These are phyloP conservation scores for Leersia perrieri DNA, from an alignment of 176 grass and related monocot genomes.

Conservation along the genomic window DNA sequence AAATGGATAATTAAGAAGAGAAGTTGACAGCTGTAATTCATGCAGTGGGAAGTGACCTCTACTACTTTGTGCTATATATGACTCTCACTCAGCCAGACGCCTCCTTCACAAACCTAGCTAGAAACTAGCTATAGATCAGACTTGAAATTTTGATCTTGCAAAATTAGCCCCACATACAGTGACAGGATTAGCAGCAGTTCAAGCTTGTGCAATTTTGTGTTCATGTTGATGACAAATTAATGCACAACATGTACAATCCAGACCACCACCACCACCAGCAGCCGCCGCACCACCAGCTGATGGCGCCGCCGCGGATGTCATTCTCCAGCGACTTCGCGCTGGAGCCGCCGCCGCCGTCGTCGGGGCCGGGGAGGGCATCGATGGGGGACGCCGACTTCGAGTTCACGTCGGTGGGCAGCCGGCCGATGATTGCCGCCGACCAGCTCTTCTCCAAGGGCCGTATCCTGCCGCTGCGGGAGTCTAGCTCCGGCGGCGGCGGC, in stretches of 20 bases:
- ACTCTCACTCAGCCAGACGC: background rate
- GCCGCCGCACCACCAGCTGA: conserved; percentile 2
- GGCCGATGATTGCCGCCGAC: conserved; percentile 77
- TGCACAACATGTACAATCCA: conserved; percentile 69
- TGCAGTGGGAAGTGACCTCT: too few species aligned
- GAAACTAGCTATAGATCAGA: too few species aligned
- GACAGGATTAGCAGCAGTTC: too few species aligned
- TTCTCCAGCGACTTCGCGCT: conserved; percentile 83
- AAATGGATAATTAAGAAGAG: too few species aligned
- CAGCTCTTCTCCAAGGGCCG: conserved; percentile 89
- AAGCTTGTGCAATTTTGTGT: background rate
- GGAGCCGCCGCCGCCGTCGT: conserved; percentile 39
- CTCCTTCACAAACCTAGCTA: background rate
- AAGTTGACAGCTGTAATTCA: too few species aligned
- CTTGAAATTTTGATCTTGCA: background rate
- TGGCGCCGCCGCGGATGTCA: conserved; percentile 70
- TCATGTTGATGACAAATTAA: background rate
- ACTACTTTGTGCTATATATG: background rate
- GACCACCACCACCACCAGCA: conserved; percentile 36
- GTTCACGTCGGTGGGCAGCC: conserved; percentile 72
- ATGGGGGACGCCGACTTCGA: conserved; percentile 64
- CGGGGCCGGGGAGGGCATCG: background rate
- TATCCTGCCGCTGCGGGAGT: conserved; percentile 60
- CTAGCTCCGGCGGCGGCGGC: background rate
- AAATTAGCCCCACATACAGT: too few species aligned